These are phyloP conservation scores for Chlorella variabilis DNA, from an alignment of 163 green algal genomes.

Conservation along the genomic window DNA sequence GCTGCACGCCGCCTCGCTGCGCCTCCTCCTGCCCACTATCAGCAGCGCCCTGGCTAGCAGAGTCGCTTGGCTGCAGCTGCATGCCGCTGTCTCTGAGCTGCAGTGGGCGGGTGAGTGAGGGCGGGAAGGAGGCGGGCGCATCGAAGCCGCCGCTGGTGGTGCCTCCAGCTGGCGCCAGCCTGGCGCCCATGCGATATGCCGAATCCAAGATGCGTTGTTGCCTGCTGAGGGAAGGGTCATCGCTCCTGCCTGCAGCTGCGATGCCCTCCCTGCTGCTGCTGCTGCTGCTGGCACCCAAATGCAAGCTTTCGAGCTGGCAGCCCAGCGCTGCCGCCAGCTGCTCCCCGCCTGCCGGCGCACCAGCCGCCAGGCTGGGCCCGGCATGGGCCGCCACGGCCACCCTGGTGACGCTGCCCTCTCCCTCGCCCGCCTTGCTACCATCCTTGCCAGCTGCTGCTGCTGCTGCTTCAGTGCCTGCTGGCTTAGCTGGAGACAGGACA, in stretches of 20 bases:
- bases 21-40: not conserved
- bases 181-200: not conserved
- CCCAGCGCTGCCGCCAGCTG: not conserved
- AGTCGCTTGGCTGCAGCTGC: not conserved
- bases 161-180: not conserved
- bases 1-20: not conserved
- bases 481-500: slow-evolving; percentile 6
- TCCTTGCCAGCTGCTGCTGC: not conserved
- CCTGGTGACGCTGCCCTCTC: not conserved
- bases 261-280: no score
- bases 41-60: no score
- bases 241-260: not conserved
- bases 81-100: not conserved
- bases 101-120: not conserved
- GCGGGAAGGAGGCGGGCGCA: not conserved
- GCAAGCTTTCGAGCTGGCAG: not conserved
- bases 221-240: no score
- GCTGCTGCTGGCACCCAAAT: not conserved
- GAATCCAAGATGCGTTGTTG: not conserved
- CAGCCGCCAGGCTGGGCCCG: not conserved
- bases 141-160: not conserved
- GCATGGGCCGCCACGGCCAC: not conserved
- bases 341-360: not conserved
- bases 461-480: not conserved
- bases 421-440: not conserved